A percentile compares a stretch with the other conserved stretches of the same genome.
Evolutionary conservation across 2,329 filamentous ascomycete genomes (phyloP).

Genomic region (Claviceps sp.): DNA sequence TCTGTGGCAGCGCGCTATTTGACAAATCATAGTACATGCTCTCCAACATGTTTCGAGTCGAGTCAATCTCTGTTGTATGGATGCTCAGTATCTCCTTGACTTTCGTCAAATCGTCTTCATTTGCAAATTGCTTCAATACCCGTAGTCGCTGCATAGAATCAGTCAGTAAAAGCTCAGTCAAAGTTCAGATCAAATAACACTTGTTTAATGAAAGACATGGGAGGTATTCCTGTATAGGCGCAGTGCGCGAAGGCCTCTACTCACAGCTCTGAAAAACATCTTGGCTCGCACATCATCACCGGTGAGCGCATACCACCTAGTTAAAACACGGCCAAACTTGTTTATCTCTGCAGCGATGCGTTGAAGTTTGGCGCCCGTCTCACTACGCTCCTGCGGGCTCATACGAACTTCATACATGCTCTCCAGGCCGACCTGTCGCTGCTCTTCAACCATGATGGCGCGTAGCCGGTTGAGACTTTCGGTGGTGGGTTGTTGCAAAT

Average conservation of each 20-base stretch:
- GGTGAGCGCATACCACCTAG: constrained; percentile 34
- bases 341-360: constrained; percentile 27
- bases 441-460: constrained; percentile 26
- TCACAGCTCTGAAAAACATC: constrained; percentile 40
- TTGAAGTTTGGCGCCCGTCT: constrained; percentile 30
- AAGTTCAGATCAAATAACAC: not conserved
- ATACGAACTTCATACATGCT: constrained; percentile 32
- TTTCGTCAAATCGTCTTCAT: constrained; percentile 31
- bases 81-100: constrained; percentile 39
- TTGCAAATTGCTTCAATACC: constrained; percentile 38
- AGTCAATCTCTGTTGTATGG: constrained; percentile 35
- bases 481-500: constrained; percentile 9
- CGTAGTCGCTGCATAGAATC: constrained; percentile 31
- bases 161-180: not conserved
- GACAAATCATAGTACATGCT: constrained; percentile 37
- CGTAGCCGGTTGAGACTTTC: constrained; percentile 21
- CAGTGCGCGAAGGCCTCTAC: constrained; percentile 12
- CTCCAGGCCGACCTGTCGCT: constrained; percentile 24
- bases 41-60: constrained; percentile 32
- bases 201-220: not conserved
- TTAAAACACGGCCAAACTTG: constrained; percentile 30
- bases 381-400: constrained; percentile 28
- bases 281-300: constrained; percentile 35
- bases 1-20: constrained; percentile 15
- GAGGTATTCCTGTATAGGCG: not conserved